These are phyloP conservation scores for Chlamydomonas incerta DNA, from an alignment of 139 green algal genomes.

Conservation along the genomic window DNA sequence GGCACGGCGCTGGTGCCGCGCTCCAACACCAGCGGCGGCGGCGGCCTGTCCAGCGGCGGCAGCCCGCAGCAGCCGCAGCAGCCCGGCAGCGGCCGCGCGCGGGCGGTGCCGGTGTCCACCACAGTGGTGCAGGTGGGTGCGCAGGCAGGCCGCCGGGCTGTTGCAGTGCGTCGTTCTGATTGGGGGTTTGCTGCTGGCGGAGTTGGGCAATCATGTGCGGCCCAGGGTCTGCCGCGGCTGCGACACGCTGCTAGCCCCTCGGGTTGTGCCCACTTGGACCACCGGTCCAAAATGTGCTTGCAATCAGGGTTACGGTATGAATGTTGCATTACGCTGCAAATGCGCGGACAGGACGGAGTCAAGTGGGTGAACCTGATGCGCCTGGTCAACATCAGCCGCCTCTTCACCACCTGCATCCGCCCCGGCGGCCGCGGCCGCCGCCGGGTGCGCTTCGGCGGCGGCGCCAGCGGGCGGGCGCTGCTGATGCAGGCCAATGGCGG, in stretches of 20 bases:
- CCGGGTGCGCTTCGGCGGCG: background rate
- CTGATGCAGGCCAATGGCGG: background rate
- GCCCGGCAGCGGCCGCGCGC: background rate
- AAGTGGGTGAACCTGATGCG: constrained; percentile 33
- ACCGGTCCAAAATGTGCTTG: too few species aligned
- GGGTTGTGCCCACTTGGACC: background rate
- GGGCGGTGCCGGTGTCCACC: constrained; percentile 12
- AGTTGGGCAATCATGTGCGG: background rate
- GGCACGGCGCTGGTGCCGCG: background rate
- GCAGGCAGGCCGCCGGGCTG: background rate
- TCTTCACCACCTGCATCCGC: constrained; percentile 24
- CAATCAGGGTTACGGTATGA: too few species aligned
- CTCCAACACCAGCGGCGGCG: background rate
- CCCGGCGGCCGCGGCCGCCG: background rate
- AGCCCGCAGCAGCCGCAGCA: background rate
- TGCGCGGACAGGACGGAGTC: background rate
- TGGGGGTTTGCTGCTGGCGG: background rate
- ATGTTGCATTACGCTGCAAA: too few species aligned
- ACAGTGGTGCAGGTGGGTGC: constrained; percentile 13
- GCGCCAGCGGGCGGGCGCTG: background rate
- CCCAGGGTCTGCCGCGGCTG: too few species aligned
- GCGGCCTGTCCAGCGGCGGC: too few species aligned
- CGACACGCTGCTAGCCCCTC: too few species aligned
- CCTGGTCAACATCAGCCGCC: background rate
- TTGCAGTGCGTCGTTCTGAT: background rate